Evolutionary conservation across 2,329 filamentous ascomycete species (phyloP).

Genomic region (Apiospora saccharicola): DNA sequence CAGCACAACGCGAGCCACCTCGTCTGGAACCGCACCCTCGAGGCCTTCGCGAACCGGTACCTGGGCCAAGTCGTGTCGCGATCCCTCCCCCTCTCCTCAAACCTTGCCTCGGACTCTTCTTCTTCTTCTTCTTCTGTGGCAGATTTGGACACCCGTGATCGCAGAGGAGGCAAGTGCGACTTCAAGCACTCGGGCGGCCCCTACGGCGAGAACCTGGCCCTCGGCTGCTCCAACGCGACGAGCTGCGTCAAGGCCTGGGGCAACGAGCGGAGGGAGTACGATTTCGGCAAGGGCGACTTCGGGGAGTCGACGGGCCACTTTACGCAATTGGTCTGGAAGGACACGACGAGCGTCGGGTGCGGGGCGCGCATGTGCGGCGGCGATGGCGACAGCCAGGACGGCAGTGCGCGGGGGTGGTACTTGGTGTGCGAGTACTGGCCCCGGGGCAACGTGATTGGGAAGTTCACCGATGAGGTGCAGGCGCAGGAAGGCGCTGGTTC

Average conservation of each 20-base stretch:
- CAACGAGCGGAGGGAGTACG: constrained; percentile 63
- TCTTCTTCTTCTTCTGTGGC: not conserved
- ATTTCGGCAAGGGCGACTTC: constrained; percentile 66
- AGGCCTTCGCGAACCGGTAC: constrained; percentile 60
- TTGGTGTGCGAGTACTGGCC: constrained; percentile 77
- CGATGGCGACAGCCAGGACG: constrained; percentile 24
- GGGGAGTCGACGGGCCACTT: constrained; percentile 71
- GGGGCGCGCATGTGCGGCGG: constrained; percentile 51
- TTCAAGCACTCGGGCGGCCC: constrained; percentile 67
- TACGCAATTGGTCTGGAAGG: constrained; percentile 76
- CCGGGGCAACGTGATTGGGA: constrained; percentile 66
- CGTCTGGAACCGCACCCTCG: constrained; percentile 70
- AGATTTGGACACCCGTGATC: no score
- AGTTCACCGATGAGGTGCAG: constrained; percentile 56
- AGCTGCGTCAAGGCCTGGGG: constrained; percentile 73
- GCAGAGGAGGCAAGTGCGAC: constrained; percentile 48
- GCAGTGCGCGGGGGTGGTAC: constrained; percentile 62
- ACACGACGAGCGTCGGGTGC: constrained; percentile 67
- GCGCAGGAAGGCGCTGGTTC: constrained; percentile 35
- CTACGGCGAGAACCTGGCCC: constrained; percentile 78
- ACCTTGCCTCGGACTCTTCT: not conserved
- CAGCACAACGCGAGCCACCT: constrained; percentile 67
- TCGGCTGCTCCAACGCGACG: constrained; percentile 68
- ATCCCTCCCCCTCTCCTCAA: not conserved
- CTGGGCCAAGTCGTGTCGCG: constrained; percentile 39